Evolutionary conservation across 148 eudicot species (phyloP).

Genomic region (Chenopodium quinoa): DNA sequence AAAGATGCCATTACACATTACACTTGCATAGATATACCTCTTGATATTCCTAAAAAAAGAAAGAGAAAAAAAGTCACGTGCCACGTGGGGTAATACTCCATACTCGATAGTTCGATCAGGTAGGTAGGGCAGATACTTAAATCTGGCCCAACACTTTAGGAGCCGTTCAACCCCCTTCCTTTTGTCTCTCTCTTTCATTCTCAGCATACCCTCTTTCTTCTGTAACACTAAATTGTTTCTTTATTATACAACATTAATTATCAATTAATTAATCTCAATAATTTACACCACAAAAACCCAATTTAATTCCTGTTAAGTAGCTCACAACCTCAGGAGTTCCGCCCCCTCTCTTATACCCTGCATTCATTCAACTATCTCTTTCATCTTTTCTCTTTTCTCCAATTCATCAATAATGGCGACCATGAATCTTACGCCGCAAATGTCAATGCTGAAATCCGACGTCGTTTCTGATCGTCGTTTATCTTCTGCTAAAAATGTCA

Average conservation of each 20-base stretch:
- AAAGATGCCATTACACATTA: too few relatives aligned
- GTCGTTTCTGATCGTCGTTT: constrained; percentile 29
- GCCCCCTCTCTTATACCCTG: neutral
- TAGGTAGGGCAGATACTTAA: constrained; percentile 9
- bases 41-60: neutral
- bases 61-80: neutral
- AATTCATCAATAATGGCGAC: constrained; percentile 35
- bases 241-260: too few relatives aligned
- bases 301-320: too few relatives aligned
- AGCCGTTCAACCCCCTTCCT: constrained; percentile 7
- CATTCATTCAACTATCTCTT: neutral
- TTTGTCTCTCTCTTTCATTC: neutral
- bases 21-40: too few relatives aligned
- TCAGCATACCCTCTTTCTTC: too few relatives aligned
- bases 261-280: neutral
- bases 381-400: neutral
- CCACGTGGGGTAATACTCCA: constrained; percentile 5
- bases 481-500: constrained; percentile 31
- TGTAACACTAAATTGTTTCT: too few relatives aligned
- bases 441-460: constrained; percentile 33
- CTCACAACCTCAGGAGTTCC: constrained; percentile 20
- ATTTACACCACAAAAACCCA: neutral
- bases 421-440: constrained; percentile 37
- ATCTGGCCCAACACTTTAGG: neutral
- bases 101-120: neutral